Evolutionary conservation across 331 rosid species (phyloP), one percentile per base, ranked within the genome.

Genomic region (Stylosanthes scabra): DNA sequence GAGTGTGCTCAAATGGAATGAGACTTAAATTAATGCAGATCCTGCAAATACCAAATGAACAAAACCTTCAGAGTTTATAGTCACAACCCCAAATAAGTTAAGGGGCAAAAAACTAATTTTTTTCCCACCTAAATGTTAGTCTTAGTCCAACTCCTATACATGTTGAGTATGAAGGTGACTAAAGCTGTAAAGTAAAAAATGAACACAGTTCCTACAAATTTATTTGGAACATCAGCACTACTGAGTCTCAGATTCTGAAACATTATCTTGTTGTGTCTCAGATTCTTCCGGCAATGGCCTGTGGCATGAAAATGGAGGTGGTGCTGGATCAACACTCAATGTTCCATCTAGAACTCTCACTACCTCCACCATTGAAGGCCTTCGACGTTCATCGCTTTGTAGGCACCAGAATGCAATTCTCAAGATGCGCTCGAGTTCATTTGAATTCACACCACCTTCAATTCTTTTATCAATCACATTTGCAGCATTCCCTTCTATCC

Each of bases 371-470:
- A 91, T 89, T 0, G 93, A 78, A 40, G 93, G 97, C 70, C 93
- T 82, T 74, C 69, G 68, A 1, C 72, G 80, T 70, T 86, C 90
- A 11, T 89, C 88, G 40, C 9, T 37, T 81, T 92, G 97, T 59
- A 92, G 51, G 79, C 97, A 92, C 97, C 97, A 92, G 70, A 89
- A 92, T 31, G 90, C 89, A 10, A 88, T 86, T 67, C 96, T 83
- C 60, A 92, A 75, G 2, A 78, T 71, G 12, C 93, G 81, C 25
- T 92, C 94, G 1, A 92, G 86, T 82, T 86, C 90, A 29, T 83
- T 87, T 9, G 29, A 55, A 60, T 72, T 68, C 34, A 40, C 59
- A 73, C 72, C 88, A 15, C 85, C 85, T 1, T 63, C 71, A 1
- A 88, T 66, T 77, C 88, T 85, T 81, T 71, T 78, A 59, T 92